Evolutionary conservation across 768 basidiomycete genomes (phyloP).

Genomic region (Trametes villosa): DNA sequence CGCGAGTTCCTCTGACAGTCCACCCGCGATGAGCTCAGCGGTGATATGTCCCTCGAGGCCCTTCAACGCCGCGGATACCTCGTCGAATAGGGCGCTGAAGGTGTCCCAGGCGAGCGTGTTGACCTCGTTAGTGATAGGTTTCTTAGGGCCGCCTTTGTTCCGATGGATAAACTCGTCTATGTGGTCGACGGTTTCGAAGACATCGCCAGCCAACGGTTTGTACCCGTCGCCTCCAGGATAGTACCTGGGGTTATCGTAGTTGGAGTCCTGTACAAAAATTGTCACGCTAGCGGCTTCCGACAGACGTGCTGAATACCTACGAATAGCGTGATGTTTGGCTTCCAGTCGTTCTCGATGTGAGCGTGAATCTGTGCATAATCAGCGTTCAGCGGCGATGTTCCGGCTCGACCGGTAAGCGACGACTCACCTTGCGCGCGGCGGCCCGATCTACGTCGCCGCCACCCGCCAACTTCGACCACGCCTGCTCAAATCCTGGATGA

Average conservation of each 20-base stretch:
- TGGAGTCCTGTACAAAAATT: constrained; percentile 25
- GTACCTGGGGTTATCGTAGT: neutral
- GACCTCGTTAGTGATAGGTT: constrained; percentile 5
- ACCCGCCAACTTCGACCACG: constrained; percentile 1
- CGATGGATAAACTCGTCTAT: neutral
- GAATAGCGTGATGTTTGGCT: constrained; percentile 19
- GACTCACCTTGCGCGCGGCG: neutral
- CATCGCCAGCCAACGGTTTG: constrained; percentile 29
- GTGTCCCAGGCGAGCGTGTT: neutral
- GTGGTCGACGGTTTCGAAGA: neutral
- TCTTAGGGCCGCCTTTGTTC: neutral
- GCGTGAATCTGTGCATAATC: neutral
- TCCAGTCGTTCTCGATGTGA: constrained; percentile 11
- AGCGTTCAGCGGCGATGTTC: neutral
- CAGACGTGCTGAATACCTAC: constrained; percentile 22
- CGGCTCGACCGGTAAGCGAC: too few species aligned
- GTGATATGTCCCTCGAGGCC: constrained; percentile 30
- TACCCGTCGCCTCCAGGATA: constrained; percentile 7
- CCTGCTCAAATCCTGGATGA: constrained; percentile 31
- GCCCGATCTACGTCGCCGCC: neutral
- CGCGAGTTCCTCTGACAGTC: constrained; percentile 36
- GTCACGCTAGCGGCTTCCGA: neutral
- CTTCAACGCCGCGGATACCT: constrained; percentile 31
- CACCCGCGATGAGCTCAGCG: constrained; percentile 38
- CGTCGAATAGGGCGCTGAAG: constrained; percentile 34